These are phyloP conservation scores for Xylogone sp. DNA, from an alignment of 2,329 filamentous ascomycete genomes.

Conservation along the genomic window DNA sequence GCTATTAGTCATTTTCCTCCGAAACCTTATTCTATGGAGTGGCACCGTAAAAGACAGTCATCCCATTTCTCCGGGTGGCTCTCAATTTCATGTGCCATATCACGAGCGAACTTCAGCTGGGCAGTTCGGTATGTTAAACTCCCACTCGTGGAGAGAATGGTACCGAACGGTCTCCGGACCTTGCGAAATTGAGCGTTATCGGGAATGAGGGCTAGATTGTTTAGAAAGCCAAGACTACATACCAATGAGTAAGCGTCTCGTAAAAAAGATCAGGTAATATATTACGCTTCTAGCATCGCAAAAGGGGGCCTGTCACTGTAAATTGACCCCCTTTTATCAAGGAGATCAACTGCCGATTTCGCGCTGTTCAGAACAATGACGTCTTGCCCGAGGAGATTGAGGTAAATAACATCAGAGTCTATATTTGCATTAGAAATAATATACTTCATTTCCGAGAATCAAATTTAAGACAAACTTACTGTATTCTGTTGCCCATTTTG, in stretches of 20 bases:
- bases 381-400: conserved; percentile 23
- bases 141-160: conserved; percentile 3
- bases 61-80: conserved; percentile 32
- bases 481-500: conserved; percentile 15
- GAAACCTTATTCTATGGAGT: background rate
- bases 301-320: conserved; percentile 43
- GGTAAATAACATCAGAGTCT: conserved; percentile 24
- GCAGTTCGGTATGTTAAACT: conserved; percentile 17
- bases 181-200: conserved; percentile 33
- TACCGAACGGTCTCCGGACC: conserved; percentile 33
- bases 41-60: conserved; percentile 25
- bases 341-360: conserved; percentile 37
- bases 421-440: conserved; percentile 17
- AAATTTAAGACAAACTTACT: conserved; percentile 7
- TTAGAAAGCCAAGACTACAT: conserved; percentile 30
- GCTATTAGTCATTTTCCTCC: background rate
- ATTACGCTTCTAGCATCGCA: conserved; percentile 23
- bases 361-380: conserved; percentile 42
- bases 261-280: background rate
- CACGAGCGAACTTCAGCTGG: conserved; percentile 26
- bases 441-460: background rate
- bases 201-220: conserved; percentile 37
- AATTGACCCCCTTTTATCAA: conserved; percentile 41
- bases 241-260: background rate
- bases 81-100: conserved; percentile 27